These are phyloP conservation scores for Zymoseptoria brevis DNA, from an alignment of 2,329 filamentous ascomycete genomes.

Conservation along the genomic window DNA sequence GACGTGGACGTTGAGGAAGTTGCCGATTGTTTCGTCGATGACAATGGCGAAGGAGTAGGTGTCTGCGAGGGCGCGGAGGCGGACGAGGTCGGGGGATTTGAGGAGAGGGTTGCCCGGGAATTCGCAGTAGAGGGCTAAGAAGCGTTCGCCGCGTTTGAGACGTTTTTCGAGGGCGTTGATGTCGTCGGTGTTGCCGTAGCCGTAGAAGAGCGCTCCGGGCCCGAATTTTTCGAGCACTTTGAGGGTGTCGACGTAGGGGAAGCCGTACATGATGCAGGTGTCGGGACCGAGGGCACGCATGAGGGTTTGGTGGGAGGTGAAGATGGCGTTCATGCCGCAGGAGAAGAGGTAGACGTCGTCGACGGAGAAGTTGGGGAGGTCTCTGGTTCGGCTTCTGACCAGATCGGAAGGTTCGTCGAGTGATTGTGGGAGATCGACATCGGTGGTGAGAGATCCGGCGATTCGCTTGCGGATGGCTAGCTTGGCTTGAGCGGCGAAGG, in stretches of 20 bases:
- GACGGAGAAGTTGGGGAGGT: conserved; percentile 61
- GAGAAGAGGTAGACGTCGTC: conserved; percentile 85
- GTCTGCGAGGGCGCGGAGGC: conserved; percentile 74
- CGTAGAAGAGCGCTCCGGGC: conserved; percentile 81
- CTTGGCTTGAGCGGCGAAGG: conserved; percentile 72
- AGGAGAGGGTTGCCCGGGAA: conserved; percentile 91
- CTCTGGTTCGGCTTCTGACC: conserved; percentile 28
- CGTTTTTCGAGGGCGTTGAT: conserved; percentile 73
- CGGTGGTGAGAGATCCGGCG: conserved; percentile 69
- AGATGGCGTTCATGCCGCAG: conserved; percentile 92
- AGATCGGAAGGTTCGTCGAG: conserved; percentile 38
- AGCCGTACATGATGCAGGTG: conserved; percentile 88
- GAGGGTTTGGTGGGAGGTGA: conserved; percentile 71
- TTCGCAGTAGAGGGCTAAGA: conserved; percentile 82
- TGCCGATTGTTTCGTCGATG: conserved; percentile 93
- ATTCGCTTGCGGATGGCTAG: conserved; percentile 80
- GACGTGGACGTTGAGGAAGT: conserved; percentile 92
- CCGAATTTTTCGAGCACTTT: conserved; percentile 95
- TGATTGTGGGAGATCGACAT: conserved; percentile 58
- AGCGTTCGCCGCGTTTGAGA: conserved; percentile 64
- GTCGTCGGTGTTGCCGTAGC: conserved; percentile 66
- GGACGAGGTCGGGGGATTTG: conserved; percentile 69
- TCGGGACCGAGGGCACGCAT: conserved; percentile 54
- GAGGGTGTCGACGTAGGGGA: conserved; percentile 92
- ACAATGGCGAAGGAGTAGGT: conserved; percentile 82